Base-by-base conservation (phyloP, 345 rosid genomes). In the Raphanus raphanistrum region DNA sequence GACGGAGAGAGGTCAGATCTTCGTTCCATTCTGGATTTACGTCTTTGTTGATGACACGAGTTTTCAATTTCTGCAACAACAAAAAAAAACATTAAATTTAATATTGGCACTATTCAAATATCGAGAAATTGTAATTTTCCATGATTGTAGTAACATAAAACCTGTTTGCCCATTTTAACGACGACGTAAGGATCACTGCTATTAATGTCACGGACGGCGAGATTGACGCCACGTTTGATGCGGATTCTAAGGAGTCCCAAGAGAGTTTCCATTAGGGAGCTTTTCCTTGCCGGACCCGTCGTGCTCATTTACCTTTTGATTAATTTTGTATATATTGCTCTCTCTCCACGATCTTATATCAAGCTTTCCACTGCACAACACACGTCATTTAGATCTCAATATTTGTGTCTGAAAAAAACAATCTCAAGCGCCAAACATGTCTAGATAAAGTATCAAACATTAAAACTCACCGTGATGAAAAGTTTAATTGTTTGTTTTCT, bases 1-100 rank as follows among this genome's bases (percentile, higher is more conserved):
- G 45, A 96, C 79, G 31, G 97, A 88, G 57, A 96, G 92, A n/a
- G 36, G 99, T 95, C 32, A 95, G 77, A 80, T 93, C 96, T 75
- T 95, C 99, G 63, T 96, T 88, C 99, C 98, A 93, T 71, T 84
- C 87, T 11, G 98, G 99, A 78, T 96, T 95, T 5, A 93, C 88
- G 70, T 89, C 89, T 82, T 84, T 93, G 71, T 83, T 87, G 27
- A 96, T 85, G 2, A 91, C 94, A 33, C 96, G 92, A 71, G 97
- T 96, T 89, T 89, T 95, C 75, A 96, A 52, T 81, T 81, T 93
- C 98, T 91, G 87, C 86, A 82, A 5, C 41, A 6, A 16, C 0
- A 6, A 15, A 6, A n/a, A 9, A 2, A 38, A 38, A 38, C 12
- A 38, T 9, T 3, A 38, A 38, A 4, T 38, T 38, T 0, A 38